Conservation (phyloP, 257 asterid species). For the Mitragyna speciosa region DNA sequence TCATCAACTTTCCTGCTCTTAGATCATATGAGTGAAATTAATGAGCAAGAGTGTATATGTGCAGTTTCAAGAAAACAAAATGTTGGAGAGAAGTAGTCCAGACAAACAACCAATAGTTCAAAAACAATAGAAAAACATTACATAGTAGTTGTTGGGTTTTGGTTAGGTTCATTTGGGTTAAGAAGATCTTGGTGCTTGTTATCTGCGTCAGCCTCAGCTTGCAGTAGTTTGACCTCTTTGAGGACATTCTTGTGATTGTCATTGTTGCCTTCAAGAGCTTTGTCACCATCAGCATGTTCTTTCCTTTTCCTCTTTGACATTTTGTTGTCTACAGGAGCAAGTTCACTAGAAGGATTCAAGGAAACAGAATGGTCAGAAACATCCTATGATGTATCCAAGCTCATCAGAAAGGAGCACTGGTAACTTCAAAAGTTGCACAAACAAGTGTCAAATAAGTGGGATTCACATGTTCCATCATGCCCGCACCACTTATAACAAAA, state of each 20-base stretch:
- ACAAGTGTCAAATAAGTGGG: background rate
- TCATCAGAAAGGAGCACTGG: background rate
- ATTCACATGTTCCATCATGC: background rate
- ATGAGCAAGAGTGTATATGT: background rate
- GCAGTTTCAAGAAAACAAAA: background rate
- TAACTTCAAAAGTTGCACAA: background rate
- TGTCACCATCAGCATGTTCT: slow-evolving; percentile 33
- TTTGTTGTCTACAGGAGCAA: slow-evolving; percentile 18
- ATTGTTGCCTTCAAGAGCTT: slow-evolving; percentile 29
- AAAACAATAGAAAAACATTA: slow-evolving; percentile 29
- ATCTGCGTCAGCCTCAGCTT: slow-evolving; percentile 27
- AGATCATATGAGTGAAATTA: background rate
- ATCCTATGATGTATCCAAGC: slow-evolving; percentile 16
- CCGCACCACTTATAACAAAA: background rate
- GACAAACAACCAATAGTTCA: background rate
- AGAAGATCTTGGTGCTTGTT: slow-evolving; percentile 8
- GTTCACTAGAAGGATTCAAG: slow-evolving; percentile 25
- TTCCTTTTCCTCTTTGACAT: slow-evolving; percentile 61
- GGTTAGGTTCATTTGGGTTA: slow-evolving; percentile 1
- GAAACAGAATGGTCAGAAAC: slow-evolving; percentile 18
- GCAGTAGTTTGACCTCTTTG: slow-evolving; percentile 34
- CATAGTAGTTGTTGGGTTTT: slow-evolving; percentile 26
- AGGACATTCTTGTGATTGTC: slow-evolving; percentile 20
- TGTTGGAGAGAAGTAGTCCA: background rate
- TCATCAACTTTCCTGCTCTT: slow-evolving; percentile 34